Conservation (phyloP, 106 monocot species). For the Platanthera zijinensis region DNA sequence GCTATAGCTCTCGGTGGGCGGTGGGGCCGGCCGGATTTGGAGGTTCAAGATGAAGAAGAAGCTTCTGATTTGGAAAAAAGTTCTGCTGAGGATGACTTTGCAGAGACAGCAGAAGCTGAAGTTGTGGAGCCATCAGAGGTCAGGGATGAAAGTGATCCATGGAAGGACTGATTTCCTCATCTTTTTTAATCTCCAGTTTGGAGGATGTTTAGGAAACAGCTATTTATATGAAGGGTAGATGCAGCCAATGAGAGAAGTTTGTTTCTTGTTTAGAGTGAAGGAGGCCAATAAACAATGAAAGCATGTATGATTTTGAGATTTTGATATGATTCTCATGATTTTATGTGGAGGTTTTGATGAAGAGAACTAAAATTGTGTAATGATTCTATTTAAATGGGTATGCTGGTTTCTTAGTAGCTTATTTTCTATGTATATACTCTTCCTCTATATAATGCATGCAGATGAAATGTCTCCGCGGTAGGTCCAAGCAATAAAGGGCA, state of each 20-base stretch:
- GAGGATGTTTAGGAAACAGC: not conserved
- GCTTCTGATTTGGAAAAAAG: conserved; percentile 13
- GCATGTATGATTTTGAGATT: not conserved
- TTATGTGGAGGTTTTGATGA: not conserved
- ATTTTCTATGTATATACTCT: no score
- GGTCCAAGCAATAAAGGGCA: no score
- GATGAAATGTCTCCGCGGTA: no score
- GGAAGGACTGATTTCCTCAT: conserved; percentile 45
- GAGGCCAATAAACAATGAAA: not conserved
- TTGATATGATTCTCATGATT: not conserved
- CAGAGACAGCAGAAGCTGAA: conserved; percentile 43
- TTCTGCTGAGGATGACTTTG: conserved; percentile 6
- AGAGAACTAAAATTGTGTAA: no score
- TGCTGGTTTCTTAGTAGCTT: no score
- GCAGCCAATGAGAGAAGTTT: conserved; percentile 4
- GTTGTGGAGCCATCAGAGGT: conserved; percentile 90
- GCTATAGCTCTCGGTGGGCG: conserved; percentile 97
- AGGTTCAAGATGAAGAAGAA: conserved; percentile 14
- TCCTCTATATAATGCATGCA: no score
- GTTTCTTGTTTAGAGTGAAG: not conserved
- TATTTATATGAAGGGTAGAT: not conserved
- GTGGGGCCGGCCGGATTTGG: conserved; percentile 81
- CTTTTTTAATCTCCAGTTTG: not conserved
- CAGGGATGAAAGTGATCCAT: conserved; percentile 77
- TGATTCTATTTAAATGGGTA: no score